Percentiles rank a stretch among this genome's conserved stretches.
Conservation (phyloP, 768 basidiomycete species). For the Rhizopogon vesiculosus region DNA sequence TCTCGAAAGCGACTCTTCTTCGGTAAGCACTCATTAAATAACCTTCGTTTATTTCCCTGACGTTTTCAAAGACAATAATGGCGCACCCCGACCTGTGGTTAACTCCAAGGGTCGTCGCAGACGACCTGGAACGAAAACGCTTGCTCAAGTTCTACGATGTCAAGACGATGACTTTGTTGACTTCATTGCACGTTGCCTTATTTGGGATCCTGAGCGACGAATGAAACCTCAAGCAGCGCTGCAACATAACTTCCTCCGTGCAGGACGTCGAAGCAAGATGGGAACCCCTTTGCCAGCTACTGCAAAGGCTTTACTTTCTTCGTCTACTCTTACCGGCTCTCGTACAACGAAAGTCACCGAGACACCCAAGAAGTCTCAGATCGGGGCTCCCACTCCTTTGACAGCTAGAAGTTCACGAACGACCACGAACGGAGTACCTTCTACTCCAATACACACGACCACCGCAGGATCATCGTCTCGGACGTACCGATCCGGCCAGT, state of each 20-base stretch:
- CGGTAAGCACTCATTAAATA: conserved; percentile 46
- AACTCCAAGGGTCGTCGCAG: conserved; percentile 95
- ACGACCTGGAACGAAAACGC: conserved; percentile 85
- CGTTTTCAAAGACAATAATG: conserved; percentile 69
- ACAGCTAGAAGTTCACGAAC: conserved; percentile 71
- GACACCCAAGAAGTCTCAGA: conserved; percentile 87
- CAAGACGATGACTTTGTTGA: conserved; percentile 96
- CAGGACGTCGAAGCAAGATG: conserved; percentile 53
- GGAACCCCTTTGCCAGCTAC: conserved; percentile 38
- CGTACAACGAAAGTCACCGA: conserved; percentile 54
- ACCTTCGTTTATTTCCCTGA: conserved; percentile 4
- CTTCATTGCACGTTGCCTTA: conserved; percentile 94
- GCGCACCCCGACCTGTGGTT: conserved; percentile 88
- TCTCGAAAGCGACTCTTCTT: conserved; percentile 95
- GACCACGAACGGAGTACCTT: conserved; percentile 42
- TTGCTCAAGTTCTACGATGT: conserved; percentile 84
- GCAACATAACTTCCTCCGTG: conserved; percentile 84
- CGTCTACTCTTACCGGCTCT: conserved; percentile 49
- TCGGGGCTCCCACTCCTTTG: conserved; percentile 84
- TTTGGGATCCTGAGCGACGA: conserved; percentile 96
- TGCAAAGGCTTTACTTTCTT: conserved; percentile 52
- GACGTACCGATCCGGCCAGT: conserved; percentile 65
- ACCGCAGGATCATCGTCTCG: conserved; percentile 57
- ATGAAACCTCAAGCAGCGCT: conserved; percentile 91
- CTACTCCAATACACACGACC: conserved; percentile 57